Percentiles rank a stretch among this genome's conserved stretches.
Conservation (phyloP, 2,329 filamentous ascomycete genomes). For the Exophiala mesophila region DNA sequence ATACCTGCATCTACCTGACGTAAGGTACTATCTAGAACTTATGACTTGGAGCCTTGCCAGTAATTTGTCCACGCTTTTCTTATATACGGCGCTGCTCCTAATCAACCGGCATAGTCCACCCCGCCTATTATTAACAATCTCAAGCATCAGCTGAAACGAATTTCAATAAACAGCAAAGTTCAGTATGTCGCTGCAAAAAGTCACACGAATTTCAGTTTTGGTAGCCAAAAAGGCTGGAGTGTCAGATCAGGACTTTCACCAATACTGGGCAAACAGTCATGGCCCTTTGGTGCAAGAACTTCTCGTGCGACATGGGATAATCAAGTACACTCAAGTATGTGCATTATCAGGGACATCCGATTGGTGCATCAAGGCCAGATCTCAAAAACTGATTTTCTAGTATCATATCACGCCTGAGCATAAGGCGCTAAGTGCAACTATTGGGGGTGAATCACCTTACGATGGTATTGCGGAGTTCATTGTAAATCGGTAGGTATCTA, state of each 20-base stretch:
- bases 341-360: not conserved
- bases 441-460: not conserved
- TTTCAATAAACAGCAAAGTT: no score
- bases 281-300: not conserved
- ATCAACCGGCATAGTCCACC: no score
- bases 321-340: not conserved
- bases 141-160: no score
- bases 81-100: no score
- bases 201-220: not conserved
- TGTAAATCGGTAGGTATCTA: not conserved
- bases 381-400: not conserved
- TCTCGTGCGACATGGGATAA: not conserved
- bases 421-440: not conserved
- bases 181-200: slow-evolving; percentile 1
- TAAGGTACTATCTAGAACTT: no score
- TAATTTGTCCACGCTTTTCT: no score
- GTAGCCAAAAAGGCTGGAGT: not conserved
- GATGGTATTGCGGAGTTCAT: not conserved
- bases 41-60: no score
- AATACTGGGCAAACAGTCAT: not conserved
- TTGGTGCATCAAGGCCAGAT: not conserved
- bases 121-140: no score
- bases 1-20: no score
- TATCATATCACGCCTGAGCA: not conserved
- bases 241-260: not conserved